Evolutionary conservation across 768 basidiomycete genomes (phyloP).

Genomic region (Tricholoma hemisulphureum): DNA sequence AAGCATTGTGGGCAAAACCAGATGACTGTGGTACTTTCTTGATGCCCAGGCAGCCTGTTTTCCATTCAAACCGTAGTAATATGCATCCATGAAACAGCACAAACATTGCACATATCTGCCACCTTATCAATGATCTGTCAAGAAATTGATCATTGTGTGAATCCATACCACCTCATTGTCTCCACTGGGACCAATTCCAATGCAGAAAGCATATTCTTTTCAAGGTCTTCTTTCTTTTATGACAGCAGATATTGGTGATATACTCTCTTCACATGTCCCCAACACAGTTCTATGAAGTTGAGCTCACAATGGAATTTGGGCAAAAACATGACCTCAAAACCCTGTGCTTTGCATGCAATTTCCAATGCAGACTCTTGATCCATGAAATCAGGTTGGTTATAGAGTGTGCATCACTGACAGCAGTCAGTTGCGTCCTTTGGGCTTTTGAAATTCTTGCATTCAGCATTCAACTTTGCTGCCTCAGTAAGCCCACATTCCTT

Average conservation of each 20-base stretch:
- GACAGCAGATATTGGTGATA: neutral
- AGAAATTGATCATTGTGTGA: neutral
- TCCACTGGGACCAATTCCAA: neutral
- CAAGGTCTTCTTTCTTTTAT: neutral
- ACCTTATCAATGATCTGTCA: neutral
- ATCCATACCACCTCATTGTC: neutral
- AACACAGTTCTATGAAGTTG: conserved; percentile 28
- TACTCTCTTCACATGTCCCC: neutral
- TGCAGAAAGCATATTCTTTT: neutral
- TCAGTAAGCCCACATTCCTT: neutral
- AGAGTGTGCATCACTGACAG: neutral
- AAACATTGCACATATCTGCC: neutral
- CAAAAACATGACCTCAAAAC: conserved; percentile 14
- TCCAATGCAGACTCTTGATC: neutral
- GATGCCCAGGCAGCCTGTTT: no score
- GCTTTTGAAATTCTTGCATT: neutral
- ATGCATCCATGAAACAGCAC: no score
- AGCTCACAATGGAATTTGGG: conserved; percentile 33
- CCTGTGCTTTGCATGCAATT: neutral
- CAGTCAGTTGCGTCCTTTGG: neutral
- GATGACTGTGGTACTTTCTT: no score
- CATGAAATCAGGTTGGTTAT: neutral
- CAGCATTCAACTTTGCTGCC: neutral
- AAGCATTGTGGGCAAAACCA: no score
- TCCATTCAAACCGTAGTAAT: no score